Evolutionary conservation across 2,329 filamentous ascomycete genomes (phyloP).

Genomic region (Aspergillus aculeatus): DNA sequence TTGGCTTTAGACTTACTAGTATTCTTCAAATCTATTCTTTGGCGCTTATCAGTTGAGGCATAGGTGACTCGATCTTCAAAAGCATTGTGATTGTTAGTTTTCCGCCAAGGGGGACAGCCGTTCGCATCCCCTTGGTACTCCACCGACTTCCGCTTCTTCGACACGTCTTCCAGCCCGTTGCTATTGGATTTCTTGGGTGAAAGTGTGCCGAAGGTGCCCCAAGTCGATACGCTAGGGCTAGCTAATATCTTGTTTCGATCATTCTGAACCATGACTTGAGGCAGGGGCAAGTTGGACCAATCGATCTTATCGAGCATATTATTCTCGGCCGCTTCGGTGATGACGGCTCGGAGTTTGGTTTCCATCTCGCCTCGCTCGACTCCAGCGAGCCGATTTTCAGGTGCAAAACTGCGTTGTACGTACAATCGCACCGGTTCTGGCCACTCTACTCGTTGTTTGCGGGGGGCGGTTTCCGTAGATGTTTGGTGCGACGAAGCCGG

Average conservation of each 20-base stretch:
- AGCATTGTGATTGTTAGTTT: conserved; percentile 60
- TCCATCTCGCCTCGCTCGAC: conserved; percentile 72
- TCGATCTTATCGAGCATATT: conserved; percentile 70
- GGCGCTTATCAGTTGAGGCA: conserved; percentile 52
- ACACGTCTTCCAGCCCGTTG: conserved; percentile 30
- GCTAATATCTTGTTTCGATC: conserved; percentile 59
- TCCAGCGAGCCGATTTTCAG: conserved; percentile 64
- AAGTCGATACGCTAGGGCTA: conserved; percentile 43
- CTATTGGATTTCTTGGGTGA: conserved; percentile 22
- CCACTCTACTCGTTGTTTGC: conserved; percentile 66
- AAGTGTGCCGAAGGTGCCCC: conserved; percentile 27
- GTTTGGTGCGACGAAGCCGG: conserved; percentile 26
- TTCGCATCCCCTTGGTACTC: conserved; percentile 57
- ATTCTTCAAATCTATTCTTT: conserved; percentile 51
- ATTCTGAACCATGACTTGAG: conserved; percentile 76
- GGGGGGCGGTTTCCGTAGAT: conserved; percentile 39
- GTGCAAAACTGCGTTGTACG: conserved; percentile 83
- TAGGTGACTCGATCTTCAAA: conserved; percentile 77
- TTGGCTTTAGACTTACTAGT: conserved; percentile 87
- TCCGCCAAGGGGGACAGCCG: conserved; percentile 69
- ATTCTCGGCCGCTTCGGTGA: conserved; percentile 75
- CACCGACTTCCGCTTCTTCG: conserved; percentile 81
- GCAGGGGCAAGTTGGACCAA: conserved; percentile 80
- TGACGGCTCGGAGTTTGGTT: conserved; percentile 78
- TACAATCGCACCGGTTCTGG: conserved; percentile 79